Percentiles rank a stretch among this genome's conserved stretches.
phyloP scores from a whole-genome alignment of 352 stramenopile genomes.

The Phytophthora macrochlamydospora region DNA sequence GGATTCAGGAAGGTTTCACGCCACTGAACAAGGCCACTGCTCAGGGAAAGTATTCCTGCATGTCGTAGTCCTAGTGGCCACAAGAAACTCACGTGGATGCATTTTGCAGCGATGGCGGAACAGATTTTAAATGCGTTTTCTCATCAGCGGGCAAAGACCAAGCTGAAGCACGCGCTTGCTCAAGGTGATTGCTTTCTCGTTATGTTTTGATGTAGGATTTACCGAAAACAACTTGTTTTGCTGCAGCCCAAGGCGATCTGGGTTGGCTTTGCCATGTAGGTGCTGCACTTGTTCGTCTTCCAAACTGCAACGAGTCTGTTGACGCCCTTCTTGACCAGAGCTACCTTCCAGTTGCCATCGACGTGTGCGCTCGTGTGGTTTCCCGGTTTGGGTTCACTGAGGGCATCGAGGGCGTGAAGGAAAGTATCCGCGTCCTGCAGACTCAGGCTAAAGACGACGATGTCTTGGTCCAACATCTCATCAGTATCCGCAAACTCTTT shows the following conservation, averaged over 20 bases:
- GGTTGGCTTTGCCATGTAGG: conserved; percentile 47
- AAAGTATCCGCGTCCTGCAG: conserved; percentile 48
- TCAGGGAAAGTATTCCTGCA: conserved; percentile 18
- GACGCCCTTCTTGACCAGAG: conserved; percentile 19
- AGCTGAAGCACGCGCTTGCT: conserved; percentile 46
- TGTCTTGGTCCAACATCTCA: conserved; percentile 42
- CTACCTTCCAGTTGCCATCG: conserved; percentile 54
- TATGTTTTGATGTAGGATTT: not conserved
- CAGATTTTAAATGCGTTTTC: conserved; percentile 55
- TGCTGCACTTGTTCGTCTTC: not conserved
- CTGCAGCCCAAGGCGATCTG: conserved; percentile 48
- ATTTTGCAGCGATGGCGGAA: conserved; percentile 47
- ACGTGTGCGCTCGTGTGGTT: conserved; percentile 45
- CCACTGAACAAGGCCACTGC: conserved; percentile 34
- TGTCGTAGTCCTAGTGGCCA: too few relatives aligned
- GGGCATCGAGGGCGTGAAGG: conserved; percentile 51
- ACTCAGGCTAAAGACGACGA: conserved; percentile 48
- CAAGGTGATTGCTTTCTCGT: conserved; percentile 29
- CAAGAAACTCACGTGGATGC: not conserved
- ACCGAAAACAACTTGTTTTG: not conserved
- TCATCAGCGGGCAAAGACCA: conserved; percentile 37
- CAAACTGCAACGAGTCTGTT: too few relatives aligned
- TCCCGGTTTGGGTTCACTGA: conserved; percentile 52
- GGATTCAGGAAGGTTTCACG: conserved; percentile 29
- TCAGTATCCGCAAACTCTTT: conserved; percentile 49